Conservation (phyloP, 1,139 yeast species). For the Geotrichum carabidarum region DNA sequence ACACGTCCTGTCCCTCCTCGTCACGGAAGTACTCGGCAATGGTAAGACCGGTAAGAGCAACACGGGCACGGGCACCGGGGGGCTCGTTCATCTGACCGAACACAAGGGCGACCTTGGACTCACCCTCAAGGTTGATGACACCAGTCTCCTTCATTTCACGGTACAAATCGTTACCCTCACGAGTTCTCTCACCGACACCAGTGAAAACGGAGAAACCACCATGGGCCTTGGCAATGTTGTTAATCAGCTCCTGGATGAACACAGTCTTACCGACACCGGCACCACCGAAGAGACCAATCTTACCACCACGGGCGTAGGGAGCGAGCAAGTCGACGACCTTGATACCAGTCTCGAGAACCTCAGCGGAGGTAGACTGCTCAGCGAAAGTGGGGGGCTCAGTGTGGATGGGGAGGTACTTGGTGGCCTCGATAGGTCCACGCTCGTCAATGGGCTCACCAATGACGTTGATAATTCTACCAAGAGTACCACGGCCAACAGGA, state of each 20-base stretch:
- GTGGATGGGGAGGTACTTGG: conserved; percentile 94
- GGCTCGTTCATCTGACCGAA: conserved; percentile 99
- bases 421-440: conserved; percentile 95
- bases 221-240: conserved; percentile 99
- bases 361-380: conserved; percentile 96
- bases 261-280: conserved; percentile 99
- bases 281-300: conserved; percentile 99
- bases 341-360: conserved; percentile 98
- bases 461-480: conserved; percentile 98
- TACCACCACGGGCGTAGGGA: conserved; percentile 99
- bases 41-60: conserved; percentile 98
- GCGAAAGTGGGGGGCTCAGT: conserved; percentile 95
- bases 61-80: conserved; percentile 99
- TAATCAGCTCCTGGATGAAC: conserved; percentile 97
- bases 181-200: conserved; percentile 99
- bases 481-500: conserved; percentile 98
- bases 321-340: conserved; percentile 99
- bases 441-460: conserved; percentile 99
- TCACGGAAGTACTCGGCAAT: conserved; percentile 99
- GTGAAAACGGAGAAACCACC: conserved; percentile 99
- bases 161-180: conserved; percentile 99
- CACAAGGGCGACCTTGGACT: conserved; percentile 97
- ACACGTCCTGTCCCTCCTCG: conserved; percentile 99
- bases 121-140: conserved; percentile 99
- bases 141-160: conserved; percentile 99